phyloP scores from a whole-genome alignment of 495 filamentous ascomycete species.

The Talaromyces ruber region DNA sequence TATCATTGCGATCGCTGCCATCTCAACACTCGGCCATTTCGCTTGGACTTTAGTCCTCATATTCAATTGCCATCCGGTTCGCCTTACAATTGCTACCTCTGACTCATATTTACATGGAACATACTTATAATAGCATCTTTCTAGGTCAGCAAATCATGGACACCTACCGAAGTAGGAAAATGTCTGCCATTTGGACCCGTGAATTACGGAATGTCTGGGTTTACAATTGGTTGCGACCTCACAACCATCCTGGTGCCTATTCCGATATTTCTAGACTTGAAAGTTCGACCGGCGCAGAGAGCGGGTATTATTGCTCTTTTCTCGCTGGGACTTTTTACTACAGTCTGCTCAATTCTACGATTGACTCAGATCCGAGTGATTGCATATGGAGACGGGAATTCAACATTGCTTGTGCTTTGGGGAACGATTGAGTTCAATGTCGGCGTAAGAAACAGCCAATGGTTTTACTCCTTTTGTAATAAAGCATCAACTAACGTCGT shows the following conservation, averaged over 20 bases:
- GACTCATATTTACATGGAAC: not conserved
- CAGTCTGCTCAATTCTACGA: constrained; percentile 46
- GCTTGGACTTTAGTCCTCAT: constrained; percentile 41
- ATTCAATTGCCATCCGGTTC: constrained; percentile 45
- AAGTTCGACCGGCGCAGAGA: constrained; percentile 43
- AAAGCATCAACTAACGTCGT: not conserved
- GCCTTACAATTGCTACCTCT: not conserved
- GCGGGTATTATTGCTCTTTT: constrained; percentile 46
- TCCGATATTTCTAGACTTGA: constrained; percentile 41
- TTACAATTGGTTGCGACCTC: constrained; percentile 45
- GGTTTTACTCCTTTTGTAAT: not conserved
- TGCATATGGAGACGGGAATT: constrained; percentile 43
- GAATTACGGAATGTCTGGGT: constrained; percentile 44
- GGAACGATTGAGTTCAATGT: constrained; percentile 52
- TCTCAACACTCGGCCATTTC: constrained; percentile 37
- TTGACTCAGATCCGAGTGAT: constrained; percentile 46
- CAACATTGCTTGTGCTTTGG: constrained; percentile 50
- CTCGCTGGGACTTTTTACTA: constrained; percentile 49
- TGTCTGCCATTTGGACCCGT: constrained; percentile 43
- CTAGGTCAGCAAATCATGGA: constrained; percentile 42
- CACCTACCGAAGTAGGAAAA: constrained; percentile 21
- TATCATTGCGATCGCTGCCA: constrained; percentile 36
- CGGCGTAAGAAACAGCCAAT: constrained; percentile 24
- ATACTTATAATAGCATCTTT: not conserved
- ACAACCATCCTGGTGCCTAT: constrained; percentile 45